Evolutionary conservation across 352 stramenopile genomes (phyloP), one percentile per base, ranked within the genome.

Genomic region (Globisporangium solare): DNA sequence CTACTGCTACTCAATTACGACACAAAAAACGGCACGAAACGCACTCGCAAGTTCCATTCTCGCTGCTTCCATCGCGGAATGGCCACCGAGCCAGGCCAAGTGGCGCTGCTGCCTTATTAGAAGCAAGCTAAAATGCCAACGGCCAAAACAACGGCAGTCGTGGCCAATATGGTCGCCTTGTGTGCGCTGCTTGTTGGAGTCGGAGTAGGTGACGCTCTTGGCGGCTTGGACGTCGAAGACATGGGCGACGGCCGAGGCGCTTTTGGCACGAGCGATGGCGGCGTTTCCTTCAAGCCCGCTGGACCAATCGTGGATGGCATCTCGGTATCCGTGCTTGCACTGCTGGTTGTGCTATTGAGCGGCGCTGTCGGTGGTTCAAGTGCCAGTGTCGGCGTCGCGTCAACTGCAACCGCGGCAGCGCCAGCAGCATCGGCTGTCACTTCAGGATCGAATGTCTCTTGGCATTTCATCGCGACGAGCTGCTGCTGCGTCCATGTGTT

Each of bases 401-500:
- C 37, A 12, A 20, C 15, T 37, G 12, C 21, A 11, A 10, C 6
- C 18, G 13, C 49, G 45, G 27, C 40, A 27, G 31, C 17, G 20
- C 15, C 17, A 4, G 41, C 18, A 37, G n/a, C 43, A 15, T n/a
- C 45, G 40, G 47, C 24, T 0, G 47, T 50, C n/a, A 47, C 15
- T 20, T 47, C 40, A 2, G 46, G n/a, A 18, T 52, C 47, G 39
- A 54, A 31, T 2, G 41, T 27, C 35, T 65, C 35, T 12, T 65
- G 49, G 42, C 68, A 76, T 7, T 55, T 54, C 32, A 74, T 45
- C 22, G 47, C 42, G 5, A 39, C 18, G 37, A 77, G 51, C 18
- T 74, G 60, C 8, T 41, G 20, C 1, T 22, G 18, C 0, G 69
- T 66, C 45, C 69, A 77, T 15, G 47, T n/a, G 37, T 77, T 68